phyloP scores from a whole-genome alignment of 1,284 basidiomycete genomes.

The Fistulina hepatica region DNA sequence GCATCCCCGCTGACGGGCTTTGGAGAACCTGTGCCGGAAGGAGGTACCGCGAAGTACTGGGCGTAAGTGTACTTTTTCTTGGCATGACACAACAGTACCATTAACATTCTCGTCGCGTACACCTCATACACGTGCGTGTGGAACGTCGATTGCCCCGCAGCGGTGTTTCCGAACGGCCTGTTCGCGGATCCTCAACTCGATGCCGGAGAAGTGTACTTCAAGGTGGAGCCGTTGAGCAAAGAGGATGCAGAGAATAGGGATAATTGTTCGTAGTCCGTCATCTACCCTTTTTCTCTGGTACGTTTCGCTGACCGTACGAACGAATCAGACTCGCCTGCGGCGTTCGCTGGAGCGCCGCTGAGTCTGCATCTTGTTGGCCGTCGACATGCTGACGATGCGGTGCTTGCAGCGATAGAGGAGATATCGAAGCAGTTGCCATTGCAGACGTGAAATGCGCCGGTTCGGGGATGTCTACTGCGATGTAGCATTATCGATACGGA shows the following conservation, averaged over 20 bases:
- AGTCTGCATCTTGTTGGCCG: constrained; percentile 12
- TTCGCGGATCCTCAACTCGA: constrained; percentile 7
- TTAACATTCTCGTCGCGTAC: background rate
- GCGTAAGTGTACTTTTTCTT: constrained; percentile 16
- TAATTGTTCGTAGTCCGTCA: constrained; percentile 6
- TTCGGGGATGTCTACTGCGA: too few species aligned
- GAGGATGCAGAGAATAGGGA: constrained; percentile 7
- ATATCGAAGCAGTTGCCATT: too few species aligned
- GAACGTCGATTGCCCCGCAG: constrained; percentile 15
- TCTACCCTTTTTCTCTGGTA: background rate
- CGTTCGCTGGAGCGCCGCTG: constrained; percentile 10
- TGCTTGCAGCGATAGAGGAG: constrained; percentile 8
- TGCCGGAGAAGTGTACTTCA: constrained; percentile 1
- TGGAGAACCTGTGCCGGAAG: constrained; percentile 18
- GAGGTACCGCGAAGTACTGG: constrained; percentile 24
- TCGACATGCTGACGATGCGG: constrained; percentile 9
- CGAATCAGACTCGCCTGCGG: constrained; percentile 5
- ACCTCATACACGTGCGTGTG: constrained; percentile 12
- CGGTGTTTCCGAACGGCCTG: constrained; percentile 13
- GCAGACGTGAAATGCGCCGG: too few species aligned
- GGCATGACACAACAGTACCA: too few species aligned
- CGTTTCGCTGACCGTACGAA: background rate
- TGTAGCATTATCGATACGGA: too few species aligned
- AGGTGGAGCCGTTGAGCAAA: constrained; percentile 8
- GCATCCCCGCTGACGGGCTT: too few species aligned